Evolutionary conservation across 2,329 filamentous ascomycete species (phyloP).

Genomic region (Penicillium brasilianum): DNA sequence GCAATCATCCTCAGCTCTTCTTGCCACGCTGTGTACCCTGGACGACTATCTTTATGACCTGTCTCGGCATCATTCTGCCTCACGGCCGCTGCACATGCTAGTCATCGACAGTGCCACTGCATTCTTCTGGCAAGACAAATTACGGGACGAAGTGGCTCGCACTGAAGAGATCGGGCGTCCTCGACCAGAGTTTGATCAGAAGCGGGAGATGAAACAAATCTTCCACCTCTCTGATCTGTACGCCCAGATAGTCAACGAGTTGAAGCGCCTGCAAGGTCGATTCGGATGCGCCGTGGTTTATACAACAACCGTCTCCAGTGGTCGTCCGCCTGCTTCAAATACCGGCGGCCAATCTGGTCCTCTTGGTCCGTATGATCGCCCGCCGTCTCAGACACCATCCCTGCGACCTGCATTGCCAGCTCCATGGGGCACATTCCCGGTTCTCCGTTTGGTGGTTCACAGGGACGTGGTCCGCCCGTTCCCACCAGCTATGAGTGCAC

Average conservation of each 20-base stretch:
- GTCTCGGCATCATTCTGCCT: slow-evolving; percentile 52
- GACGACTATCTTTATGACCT: slow-evolving; percentile 56
- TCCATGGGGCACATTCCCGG: slow-evolving; percentile 48
- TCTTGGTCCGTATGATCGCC: slow-evolving; percentile 26
- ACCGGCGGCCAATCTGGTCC: slow-evolving; percentile 8
- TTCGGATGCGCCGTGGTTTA: slow-evolving; percentile 49
- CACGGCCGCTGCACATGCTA: slow-evolving; percentile 55
- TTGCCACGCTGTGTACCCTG: slow-evolving; percentile 55
- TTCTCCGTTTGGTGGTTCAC: slow-evolving; percentile 44
- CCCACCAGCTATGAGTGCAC: slow-evolving; percentile 37
- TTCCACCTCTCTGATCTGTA: slow-evolving; percentile 43
- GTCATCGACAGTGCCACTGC: slow-evolving; percentile 61
- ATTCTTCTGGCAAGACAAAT: slow-evolving; percentile 61
- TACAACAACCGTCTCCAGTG: slow-evolving; percentile 39
- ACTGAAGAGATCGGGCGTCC: slow-evolving; percentile 44
- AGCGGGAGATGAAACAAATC: slow-evolving; percentile 33
- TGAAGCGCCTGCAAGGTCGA: slow-evolving; percentile 43
- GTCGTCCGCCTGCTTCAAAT: slow-evolving; percentile 19
- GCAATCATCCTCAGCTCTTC: slow-evolving; percentile 55
- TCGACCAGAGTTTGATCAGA: slow-evolving; percentile 34
- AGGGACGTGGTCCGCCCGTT: slow-evolving; percentile 45
- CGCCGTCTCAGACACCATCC: slow-evolving; percentile 29
- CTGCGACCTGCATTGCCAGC: slow-evolving; percentile 43
- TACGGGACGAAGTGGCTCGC: slow-evolving; percentile 50
- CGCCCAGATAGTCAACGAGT: slow-evolving; percentile 32